Base-by-base conservation (phyloP, 345 rosid genomes). In the Dipteronia dyeriana region DNA sequence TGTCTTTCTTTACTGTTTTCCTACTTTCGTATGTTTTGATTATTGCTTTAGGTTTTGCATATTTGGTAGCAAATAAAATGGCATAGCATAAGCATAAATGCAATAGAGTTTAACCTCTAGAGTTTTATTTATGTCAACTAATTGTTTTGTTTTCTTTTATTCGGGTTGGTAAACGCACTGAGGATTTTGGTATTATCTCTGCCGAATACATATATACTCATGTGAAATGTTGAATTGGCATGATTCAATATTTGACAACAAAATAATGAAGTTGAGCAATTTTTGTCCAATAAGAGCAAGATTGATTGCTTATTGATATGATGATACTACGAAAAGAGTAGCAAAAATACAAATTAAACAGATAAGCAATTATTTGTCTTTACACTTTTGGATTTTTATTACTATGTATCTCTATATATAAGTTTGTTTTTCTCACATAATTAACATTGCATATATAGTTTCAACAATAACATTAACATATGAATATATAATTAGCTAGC, bases 271-370 rank as follows among this genome's bases (percentile, higher is more conserved):
- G 56, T 17, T 47, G 23, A 66, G 60, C 29, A 53, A 60, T 76
- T 77, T 63, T 57, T 60, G 69, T 76, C 71, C 70, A 67, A 47
- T 49, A 53, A 53, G 68, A 77, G 72, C 54, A 60, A 69, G 79
- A 76, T 67, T 73, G 31, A 66, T 81, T 78, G 78, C 80, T 76
- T 76, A 73, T 70, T 59, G 26, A 47, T 78, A 57, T 71, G 57
- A 84, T 69, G 78, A n/a, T 75, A 72, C 66, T 41, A 73, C 14
- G 41, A 75, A 80, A 78, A 75, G 53, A 54, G 41, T 71, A 20
- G 51, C 82, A 79, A 70, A 81, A 70, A 60, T 81, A 74, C 86
- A 80, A 82, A 66, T 72, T 61, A 75, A 85, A 83, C 86, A 76
- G 84, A 76, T 67, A 79, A 76, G 81, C 81, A 78, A 68, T 63